Evolutionary conservation across 1,284 basidiomycete genomes (phyloP), one percentile per base, ranked within the genome.

Genomic region (Moesziomyces sp.): DNA sequence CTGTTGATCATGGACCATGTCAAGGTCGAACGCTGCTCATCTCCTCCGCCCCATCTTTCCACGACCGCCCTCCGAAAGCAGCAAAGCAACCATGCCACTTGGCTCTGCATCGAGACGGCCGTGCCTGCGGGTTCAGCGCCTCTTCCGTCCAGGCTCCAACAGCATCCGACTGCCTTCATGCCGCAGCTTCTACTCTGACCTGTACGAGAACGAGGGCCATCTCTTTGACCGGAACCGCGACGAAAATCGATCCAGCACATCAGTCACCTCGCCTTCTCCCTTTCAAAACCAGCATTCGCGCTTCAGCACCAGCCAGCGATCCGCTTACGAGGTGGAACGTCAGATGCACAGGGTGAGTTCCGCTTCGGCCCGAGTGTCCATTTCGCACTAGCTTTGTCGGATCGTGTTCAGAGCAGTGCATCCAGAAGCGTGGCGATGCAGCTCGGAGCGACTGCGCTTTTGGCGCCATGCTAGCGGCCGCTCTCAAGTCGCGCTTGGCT

Each of bases 171-270:
- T 49, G 28, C 23, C 51, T 42, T 21, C 48, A 10, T 42, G 46
- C 3, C 53, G 63, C 33, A 66, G 53, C 21, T 66, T 65, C 55
- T 69, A 61, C 33, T 54, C 69, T 9, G 61, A 64, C 28, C 46
- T 72, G 9, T 75, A 75, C 69, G 69, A 75, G 51, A 66, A 72
- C 19, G 69, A 75, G 48, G 50, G 51, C 0, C 63, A 75, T 23
- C 60, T 71, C 1, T 75, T 71, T 28, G 68, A 71, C 44, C 58
- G 56, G 19, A 48, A 61, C 26, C 54, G 60, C 11, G 60, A 64
- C 46, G 56, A 70, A 40, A 47, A 47, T 3, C 46, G 60, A 51
- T 56, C 52, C 18, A 68, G 51, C 52, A 57, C 46, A 3, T 40
- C 46, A 6, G 30, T 13, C 30, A 13, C 30, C 10, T 51, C 61